phyloP scores from a whole-genome alignment of 1,284 basidiomycete genomes.

The Cryptococcus sp. region DNA sequence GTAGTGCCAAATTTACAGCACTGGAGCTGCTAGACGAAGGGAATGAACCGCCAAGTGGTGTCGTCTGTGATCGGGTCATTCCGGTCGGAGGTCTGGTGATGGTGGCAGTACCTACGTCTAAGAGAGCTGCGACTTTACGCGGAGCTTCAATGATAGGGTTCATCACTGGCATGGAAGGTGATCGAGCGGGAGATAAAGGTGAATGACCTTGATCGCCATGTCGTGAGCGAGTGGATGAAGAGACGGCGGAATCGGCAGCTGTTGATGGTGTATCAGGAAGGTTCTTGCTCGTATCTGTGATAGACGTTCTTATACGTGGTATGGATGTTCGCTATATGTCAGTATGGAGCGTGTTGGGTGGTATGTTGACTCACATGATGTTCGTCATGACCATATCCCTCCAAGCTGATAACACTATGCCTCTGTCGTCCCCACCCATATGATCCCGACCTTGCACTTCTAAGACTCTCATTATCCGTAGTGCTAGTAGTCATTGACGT shows the following conservation, averaged over 20 bases:
- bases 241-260: not conserved
- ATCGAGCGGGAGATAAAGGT: conserved; percentile 4
- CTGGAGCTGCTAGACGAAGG: conserved; percentile 9
- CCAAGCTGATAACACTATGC: conserved; percentile 2
- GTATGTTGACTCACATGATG: not conserved
- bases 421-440: conserved; percentile 22
- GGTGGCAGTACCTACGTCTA: not conserved
- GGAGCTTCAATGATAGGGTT: conserved; percentile 2
- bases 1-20: conserved; percentile 1
- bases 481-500: conserved; percentile 1
- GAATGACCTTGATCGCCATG: conserved; percentile 3
- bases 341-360: not conserved
- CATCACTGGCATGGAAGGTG: conserved; percentile 19
- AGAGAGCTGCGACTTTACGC: conserved; percentile 3
- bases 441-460: conserved; percentile 1
- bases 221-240: not conserved
- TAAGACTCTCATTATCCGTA: conserved; percentile 1
- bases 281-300: not conserved
- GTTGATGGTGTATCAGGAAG: not conserved
- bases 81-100: not conserved
- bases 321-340: conserved; percentile 4
- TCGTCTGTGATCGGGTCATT: conserved; percentile 4
- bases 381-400: not conserved
- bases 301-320: conserved; percentile 1
- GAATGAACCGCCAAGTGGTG: not conserved